phyloP scores from a whole-genome alignment of 148 eudicot species.

The Rhododendron griersonianum region DNA sequence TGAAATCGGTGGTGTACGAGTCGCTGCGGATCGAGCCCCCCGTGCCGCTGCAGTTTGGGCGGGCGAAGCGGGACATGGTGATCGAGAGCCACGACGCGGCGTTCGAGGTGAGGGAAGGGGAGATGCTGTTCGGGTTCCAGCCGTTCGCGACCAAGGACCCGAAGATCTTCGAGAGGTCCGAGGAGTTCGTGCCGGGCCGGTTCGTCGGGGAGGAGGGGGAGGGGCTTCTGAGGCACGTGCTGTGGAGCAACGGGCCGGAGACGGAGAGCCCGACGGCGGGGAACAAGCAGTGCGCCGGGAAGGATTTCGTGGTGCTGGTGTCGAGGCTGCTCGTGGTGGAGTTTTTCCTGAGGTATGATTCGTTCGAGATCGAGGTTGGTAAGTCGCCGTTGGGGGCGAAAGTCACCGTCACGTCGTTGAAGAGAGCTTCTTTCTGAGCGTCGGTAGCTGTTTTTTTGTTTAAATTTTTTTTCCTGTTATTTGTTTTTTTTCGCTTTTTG shows the following conservation, averaged over 20 bases:
- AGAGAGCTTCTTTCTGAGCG: slow-evolving; percentile 52
- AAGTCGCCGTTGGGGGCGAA: slow-evolving; percentile 57
- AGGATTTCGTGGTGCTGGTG: slow-evolving; percentile 76
- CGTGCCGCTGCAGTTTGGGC: slow-evolving; percentile 58
- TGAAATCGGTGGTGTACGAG: slow-evolving; percentile 86
- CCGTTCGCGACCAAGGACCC: slow-evolving; percentile 87
- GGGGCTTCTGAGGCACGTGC: slow-evolving; percentile 50
- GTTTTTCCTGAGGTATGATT: slow-evolving; percentile 67
- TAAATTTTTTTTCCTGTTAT: no score
- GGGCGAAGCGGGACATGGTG: slow-evolving; percentile 48
- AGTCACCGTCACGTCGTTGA: slow-evolving; percentile 66
- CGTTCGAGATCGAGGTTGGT: slow-evolving; percentile 72
- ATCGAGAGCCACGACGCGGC: slow-evolving; percentile 79
- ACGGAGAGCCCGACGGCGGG: slow-evolving; percentile 40
- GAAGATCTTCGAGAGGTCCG: slow-evolving; percentile 54
- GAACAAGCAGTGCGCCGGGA: slow-evolving; percentile 94
- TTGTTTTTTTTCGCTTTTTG: not conserved
- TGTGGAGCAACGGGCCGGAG: slow-evolving; percentile 94
- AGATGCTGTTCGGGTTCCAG: slow-evolving; percentile 76
- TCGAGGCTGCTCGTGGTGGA: slow-evolving; percentile 70
- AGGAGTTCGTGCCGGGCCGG: slow-evolving; percentile 77
- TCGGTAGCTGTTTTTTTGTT: not conserved
- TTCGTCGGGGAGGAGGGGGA: slow-evolving; percentile 69
- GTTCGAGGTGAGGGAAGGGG: slow-evolving; percentile 67
- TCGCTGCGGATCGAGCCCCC: slow-evolving; percentile 78